Evolutionary conservation across 495 filamentous ascomycete species (phyloP), one percentile per base, ranked within the genome.

Genomic region (Aspergillus cavernicola): DNA sequence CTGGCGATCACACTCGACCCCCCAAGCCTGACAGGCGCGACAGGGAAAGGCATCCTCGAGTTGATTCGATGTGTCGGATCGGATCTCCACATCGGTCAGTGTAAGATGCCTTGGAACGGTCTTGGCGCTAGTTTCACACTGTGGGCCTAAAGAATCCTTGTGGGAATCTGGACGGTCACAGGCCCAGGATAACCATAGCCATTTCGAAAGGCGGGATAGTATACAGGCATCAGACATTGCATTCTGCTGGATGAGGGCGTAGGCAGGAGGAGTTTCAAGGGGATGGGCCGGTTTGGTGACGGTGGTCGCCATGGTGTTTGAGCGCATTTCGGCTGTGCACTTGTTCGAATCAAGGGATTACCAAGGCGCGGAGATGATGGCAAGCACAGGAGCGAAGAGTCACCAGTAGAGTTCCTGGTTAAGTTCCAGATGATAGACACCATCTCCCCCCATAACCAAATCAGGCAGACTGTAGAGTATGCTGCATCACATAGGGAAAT

Each of bases 11-110:
- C 71, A 74, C n/a, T 36, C 33, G 6, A 63, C 63, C 1, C 57
- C 57, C 57, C 60, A 58, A 12, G 65, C 56, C 10, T 66, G 65
- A 54, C 71, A 74, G 0, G 63, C 62, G 38, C 66, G 68, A 59
- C 70, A 71, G 37, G 62, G 56, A n/a, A 45, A 23, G 6, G 36
- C 4, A 52, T 31, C 42, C 12, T 53, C 29, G 29, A n/a, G 23
- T 18, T 37, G 10, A 16, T 37, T 4, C 9, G 35, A 23, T 16
- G 37, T 15, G 13, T 28, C 11, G 29, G 24, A 41, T 33, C 13
- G 32, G 20, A 37, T 43, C 24, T 39, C 42, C 16, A 19, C 23
- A 33, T 37, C n/a, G 29, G 33, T 18, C 19, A 11, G 22, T 23
- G 22, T n/a, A 19, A 51, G 26, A 15, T 43, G 40, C n/a, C 23